Evolutionary conservation across 2,329 filamentous ascomycete genomes (phyloP), one percentile per base, ranked within the genome.

Genomic region (Sporothrix variecibatus): DNA sequence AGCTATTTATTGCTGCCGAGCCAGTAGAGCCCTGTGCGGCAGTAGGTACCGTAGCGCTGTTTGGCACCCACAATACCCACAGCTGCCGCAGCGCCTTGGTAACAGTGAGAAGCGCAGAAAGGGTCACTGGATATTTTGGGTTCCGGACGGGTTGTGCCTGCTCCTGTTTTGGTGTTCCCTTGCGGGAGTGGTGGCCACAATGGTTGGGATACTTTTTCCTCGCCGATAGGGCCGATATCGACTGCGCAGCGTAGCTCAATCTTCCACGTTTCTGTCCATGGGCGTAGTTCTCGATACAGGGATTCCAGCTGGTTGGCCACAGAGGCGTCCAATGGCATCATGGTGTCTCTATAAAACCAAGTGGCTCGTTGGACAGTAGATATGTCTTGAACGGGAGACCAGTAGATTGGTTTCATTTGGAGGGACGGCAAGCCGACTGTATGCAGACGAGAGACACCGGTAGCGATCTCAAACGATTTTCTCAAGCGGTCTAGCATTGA

Each of bases 341-440:
- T 97, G 0, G 93, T 95, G 80, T 98, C 95, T 76, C 92, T 93
- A 82, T 98, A 98, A 81, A 99, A 99, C 96, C 96, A 99, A 0
- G 95, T 98, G 0, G 93, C 94, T 77, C 96, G 88, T 74, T 92
- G 87, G 1, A 98, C 94, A 49, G 91, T 86, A 7, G 94, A 92
- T 43, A 97, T 89, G 79, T 98, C 96, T 78, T 97, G 94, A 43
- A 98, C 88, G 8, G 96, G 95, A 23, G 92, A 95, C 96, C 96
- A 99, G 81, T 99, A 99, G 75, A 98, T 98, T 0, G 96, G 96
- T 81, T 95, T 94, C 94, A 99, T 97, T 79, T 93, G 87, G 46
- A 97, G 84, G 72, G 88, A 88, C 28, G 95, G 94, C 78, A 98
- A 86, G 74, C 93, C 91, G 1, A 98, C 95, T 79, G 95, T 89